Base-by-base conservation (phyloP, 176 grass and related monocot species). In the Thinopyrum elongatum region DNA sequence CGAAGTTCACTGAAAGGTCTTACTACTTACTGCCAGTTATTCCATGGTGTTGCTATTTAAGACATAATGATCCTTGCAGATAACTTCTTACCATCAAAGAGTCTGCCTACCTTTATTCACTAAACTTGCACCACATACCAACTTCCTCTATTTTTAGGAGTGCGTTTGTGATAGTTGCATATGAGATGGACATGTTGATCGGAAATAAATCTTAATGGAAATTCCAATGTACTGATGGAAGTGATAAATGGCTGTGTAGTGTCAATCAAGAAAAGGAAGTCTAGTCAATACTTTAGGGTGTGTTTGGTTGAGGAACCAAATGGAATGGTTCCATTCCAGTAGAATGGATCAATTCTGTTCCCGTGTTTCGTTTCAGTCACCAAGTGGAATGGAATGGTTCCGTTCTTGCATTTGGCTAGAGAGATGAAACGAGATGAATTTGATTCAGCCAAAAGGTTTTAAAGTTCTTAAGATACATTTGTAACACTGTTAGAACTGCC, bases 21-120 rank as follows among this genome's bases (percentile, higher is more conserved):
- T 16, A 12, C 21, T 17, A 5, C 4, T 68, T 80, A 10, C 33
- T 58, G 33, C 23, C 17, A 47, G 21, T 36, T 89, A 46, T 61
- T 76, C 65, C 51, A 64, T 34, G 47, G 21, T 63, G 31, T 85
- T 76, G 76, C 69, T 81, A 68, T 85, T 51, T 76, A 58, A 58
- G 36, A 58, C 46, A 82, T 26, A 70, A 70, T 30, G 29, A 46
- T 77, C 70, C 62, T 76, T 67, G 47, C 59, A 36, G 36, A 80
- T 88, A 34, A 76, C 29, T 85, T 36, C 60, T 69, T 33, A 59
- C 35, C 76, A 30, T 77, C 65, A 12, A 31, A 31, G 23, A 63
- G 22, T 65, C 71, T 70, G 38, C 53, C 25, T 49, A 61, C n/a
- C 25, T 80, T 80, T 36, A 51, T 68, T 51, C 72, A 84, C 62